Evolutionary conservation across 208 protist genomes (phyloP).

Genomic region (Acanthamoeba royreba): DNA sequence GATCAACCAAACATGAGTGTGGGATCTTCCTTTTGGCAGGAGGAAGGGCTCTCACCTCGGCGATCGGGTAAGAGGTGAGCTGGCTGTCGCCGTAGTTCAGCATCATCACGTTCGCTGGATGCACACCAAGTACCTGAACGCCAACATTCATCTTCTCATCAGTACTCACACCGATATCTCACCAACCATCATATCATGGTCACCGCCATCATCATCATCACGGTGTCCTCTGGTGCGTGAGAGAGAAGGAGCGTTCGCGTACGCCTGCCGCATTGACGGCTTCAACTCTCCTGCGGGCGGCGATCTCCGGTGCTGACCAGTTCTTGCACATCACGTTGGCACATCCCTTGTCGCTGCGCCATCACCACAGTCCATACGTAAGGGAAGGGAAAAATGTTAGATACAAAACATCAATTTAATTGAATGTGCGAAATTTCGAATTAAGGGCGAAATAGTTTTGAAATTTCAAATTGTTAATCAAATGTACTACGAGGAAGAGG

Average conservation of each 20-base stretch:
- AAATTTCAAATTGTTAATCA: too few relatives aligned
- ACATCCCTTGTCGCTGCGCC: slow-evolving; percentile 1
- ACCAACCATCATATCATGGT: too few relatives aligned
- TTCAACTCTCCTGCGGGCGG: neutral
- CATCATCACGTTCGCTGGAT: neutral
- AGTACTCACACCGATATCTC: too few relatives aligned
- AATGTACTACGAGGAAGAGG: too few relatives aligned
- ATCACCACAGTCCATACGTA: neutral
- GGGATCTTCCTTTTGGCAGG: neutral
- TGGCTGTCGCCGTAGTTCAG: slow-evolving; percentile 1
- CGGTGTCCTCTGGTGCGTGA: neutral
- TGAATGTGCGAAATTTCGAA: too few relatives aligned
- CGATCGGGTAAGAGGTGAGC: slow-evolving; percentile 4
- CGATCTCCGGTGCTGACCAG: neutral
- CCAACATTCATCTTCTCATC: too few relatives aligned
- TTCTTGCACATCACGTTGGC: neutral
- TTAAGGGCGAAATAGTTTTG: too few relatives aligned
- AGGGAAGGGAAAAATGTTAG: neutral
- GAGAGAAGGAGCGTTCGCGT: neutral
- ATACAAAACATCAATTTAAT: neutral
- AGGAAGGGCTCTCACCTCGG: neutral
- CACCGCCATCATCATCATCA: neutral
- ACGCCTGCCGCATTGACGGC: neutral
- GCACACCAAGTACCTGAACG: neutral
- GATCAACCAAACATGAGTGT: neutral